A percentile compares a stretch with the other conserved stretches of the same genome.
Conservation (phyloP, 371 early-diverging fungal species). For the Rhizopus microsporus region DNA sequence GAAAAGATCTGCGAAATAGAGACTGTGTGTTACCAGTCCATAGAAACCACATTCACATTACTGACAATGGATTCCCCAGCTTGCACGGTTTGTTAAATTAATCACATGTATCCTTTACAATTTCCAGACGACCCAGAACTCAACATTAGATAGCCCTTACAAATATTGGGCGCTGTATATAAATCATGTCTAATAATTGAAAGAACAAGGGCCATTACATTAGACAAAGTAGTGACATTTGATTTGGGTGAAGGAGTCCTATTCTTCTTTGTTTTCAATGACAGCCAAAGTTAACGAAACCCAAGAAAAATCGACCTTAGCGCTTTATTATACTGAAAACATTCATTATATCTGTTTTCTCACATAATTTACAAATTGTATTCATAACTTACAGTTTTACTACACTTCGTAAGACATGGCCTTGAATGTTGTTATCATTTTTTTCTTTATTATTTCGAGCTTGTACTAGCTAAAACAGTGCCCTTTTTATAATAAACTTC, state of each 20-base stretch:
- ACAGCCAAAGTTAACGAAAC: not conserved
- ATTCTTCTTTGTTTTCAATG: conserved; percentile 1
- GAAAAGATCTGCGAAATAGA: not conserved
- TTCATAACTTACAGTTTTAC: conserved; percentile 3
- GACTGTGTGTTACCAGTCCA: conserved; percentile 1
- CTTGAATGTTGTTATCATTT: no score
- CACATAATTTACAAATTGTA: conserved; percentile 7
- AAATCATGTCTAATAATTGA: conserved; percentile 7
- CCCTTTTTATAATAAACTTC: no score
- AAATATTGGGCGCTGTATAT: conserved; percentile 3
- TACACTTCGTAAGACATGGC: no score
- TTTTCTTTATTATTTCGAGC: no score
- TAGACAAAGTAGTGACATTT: conserved; percentile 6
- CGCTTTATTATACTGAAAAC: not conserved
- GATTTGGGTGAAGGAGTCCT: conserved; percentile 5
- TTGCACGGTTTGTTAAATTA: conserved; percentile 3
- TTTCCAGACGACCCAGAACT: conserved; percentile 6
- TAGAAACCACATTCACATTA: conserved; percentile 7
- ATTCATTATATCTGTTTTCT: conserved; percentile 5
- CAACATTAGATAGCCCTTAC: conserved; percentile 1
- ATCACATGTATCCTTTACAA: conserved; percentile 1
- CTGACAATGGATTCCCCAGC: conserved; percentile 6
- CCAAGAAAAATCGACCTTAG: not conserved
- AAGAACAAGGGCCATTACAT: conserved; percentile 5
- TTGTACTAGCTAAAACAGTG: no score